Percentiles rank a stretch among this genome's conserved stretches.
phyloP scores from a whole-genome alignment of 305 asterid genomes.

The Fraxinus latifolia region DNA sequence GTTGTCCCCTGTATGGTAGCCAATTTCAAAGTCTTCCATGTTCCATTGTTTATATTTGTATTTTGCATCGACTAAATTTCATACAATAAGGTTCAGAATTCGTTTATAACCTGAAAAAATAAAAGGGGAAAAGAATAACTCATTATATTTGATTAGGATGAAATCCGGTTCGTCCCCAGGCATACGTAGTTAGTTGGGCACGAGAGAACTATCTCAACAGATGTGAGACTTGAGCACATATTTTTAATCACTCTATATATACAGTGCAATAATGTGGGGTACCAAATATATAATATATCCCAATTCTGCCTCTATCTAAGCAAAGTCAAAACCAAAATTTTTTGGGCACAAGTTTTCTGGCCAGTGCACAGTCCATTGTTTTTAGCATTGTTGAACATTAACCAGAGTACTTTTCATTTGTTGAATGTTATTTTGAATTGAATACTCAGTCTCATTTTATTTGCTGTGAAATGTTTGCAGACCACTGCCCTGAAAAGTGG shows the following conservation, averaged over 20 bases:
- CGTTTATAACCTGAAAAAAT: background rate
- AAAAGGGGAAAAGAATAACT: background rate
- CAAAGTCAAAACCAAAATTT: background rate
- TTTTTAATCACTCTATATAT: background rate
- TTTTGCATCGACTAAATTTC: background rate
- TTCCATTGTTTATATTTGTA: background rate
- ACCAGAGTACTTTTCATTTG: background rate
- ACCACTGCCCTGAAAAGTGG: slow-evolving; percentile 68
- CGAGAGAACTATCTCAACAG: background rate
- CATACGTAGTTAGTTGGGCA: background rate
- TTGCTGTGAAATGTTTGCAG: slow-evolving; percentile 39
- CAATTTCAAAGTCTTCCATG: background rate
- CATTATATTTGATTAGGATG: background rate
- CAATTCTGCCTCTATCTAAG: background rate
- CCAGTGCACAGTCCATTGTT: background rate
- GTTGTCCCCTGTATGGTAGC: background rate
- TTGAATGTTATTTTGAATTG: background rate
- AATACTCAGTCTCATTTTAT: background rate
- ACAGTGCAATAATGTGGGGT: background rate
- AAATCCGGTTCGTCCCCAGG: background rate
- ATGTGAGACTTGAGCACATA: background rate
- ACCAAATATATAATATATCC: background rate
- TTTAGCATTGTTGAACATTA: background rate
- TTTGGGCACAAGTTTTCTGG: background rate
- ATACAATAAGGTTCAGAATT: background rate